Evolutionary conservation across 2,329 filamentous ascomycete genomes (phyloP).

Genomic region (Mollisia scopiformis): DNA sequence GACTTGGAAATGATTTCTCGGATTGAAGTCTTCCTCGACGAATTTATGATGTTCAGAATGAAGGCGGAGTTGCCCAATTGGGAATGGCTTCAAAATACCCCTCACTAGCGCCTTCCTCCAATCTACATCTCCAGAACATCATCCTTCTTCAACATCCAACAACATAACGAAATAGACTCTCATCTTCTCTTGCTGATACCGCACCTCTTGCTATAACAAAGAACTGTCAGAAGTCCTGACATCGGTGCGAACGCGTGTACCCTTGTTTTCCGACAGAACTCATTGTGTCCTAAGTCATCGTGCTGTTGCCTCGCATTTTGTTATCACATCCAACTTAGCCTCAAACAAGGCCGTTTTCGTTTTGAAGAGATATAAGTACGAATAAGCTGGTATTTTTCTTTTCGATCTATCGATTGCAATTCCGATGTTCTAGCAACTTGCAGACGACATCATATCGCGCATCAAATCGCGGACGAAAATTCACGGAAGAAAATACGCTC

Average conservation of each 20-base stretch:
- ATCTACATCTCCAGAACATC: not conserved
- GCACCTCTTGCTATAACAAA: too few species aligned
- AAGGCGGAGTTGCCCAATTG: not conserved
- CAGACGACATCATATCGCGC: not conserved
- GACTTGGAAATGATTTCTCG: not conserved
- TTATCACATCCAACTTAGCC: not conserved
- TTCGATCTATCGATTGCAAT: not conserved
- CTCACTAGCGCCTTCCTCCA: not conserved
- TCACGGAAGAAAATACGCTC: too few species aligned
- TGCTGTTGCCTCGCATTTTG: not conserved
- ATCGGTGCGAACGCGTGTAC: too few species aligned
- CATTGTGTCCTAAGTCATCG: too few species aligned
- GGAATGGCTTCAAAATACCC: not conserved
- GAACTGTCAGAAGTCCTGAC: too few species aligned
- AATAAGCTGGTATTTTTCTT: not conserved
- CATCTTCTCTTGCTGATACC: too few species aligned
- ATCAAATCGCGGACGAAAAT: too few species aligned
- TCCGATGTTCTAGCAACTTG: too few species aligned
- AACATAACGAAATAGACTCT: too few species aligned
- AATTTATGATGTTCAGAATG: not conserved
- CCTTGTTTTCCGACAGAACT: too few species aligned
- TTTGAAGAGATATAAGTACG: not conserved
- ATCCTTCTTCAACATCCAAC: too few species aligned
- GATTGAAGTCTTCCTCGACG: not conserved
- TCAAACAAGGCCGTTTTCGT: not conserved